phyloP scores from a whole-genome alignment of 768 basidiomycete species.

The Tubosaeta brunneosetosa region DNA sequence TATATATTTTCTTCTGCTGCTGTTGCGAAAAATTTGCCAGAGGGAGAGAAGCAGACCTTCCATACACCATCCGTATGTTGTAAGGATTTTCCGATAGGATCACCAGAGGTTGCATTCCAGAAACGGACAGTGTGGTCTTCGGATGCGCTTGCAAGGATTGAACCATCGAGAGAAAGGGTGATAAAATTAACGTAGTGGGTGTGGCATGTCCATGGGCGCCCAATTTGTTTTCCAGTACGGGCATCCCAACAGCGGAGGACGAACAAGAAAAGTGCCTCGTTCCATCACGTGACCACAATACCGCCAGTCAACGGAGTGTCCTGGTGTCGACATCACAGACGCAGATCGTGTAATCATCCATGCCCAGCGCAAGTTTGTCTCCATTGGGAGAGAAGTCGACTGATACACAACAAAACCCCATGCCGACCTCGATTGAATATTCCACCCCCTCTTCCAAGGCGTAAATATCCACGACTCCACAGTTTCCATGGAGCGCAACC shows the following conservation, averaged over 20 bases:
- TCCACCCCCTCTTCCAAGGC: too few species aligned
- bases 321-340: too few species aligned
- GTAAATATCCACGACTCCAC: too few species aligned
- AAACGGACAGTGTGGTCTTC: neutral
- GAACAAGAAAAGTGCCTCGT: neutral
- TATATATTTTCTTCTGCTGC: neutral
- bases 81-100: neutral
- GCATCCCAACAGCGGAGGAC: neutral
- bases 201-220: neutral
- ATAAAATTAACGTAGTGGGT: too few species aligned
- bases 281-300: slow-evolving; percentile 1
- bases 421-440: too few species aligned
- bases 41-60: slow-evolving; percentile 4
- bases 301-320: neutral
- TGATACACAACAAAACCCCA: too few species aligned
- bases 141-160: too few species aligned
- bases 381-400: too few species aligned
- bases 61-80: neutral
- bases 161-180: neutral
- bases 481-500: too few species aligned
- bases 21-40: neutral
- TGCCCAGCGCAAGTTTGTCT: too few species aligned
- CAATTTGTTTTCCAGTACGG: neutral
- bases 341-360: too few species aligned
- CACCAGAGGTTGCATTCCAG: too few species aligned